Base-by-base conservation (phyloP, 768 basidiomycete species). In the Podaxis sp. region DNA sequence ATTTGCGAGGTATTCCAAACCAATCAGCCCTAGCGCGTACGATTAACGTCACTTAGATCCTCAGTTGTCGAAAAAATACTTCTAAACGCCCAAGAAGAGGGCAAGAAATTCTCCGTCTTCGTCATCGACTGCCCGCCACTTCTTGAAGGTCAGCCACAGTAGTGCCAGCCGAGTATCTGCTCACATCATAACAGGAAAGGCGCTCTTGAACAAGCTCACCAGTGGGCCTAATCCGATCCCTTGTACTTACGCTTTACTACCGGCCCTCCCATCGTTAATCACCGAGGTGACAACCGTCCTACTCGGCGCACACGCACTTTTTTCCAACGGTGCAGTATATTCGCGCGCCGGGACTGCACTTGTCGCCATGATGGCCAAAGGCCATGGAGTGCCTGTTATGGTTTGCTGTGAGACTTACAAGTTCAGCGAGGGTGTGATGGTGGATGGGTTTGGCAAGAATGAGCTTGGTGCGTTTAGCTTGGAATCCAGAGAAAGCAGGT, bases 391-490 rank as follows among this genome's bases (percentile, higher is more conserved):
- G 0, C 96, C 97, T 4, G 95, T 99, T 6, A 86, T 99, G 39
- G 95, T 97, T 26, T 98, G 95, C 66, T 97, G 96, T 69, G 97
- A 99, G 76, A 99, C 97, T 3, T 99, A 99, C 79, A 99, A 99
- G 74, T 99, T 96, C 70, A 92, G 92, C 17, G 96, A 99, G 68
- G 87, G 87, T 38, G 89, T 99, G 30, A 89, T 92, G 74, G 80
- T 99, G 59, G 97, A 99, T 73, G 91, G 91, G 19, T 95, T 99
- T 68, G 94, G 92, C 49, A 95, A 93, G 75, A 99, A 99, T 70
- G 97, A 99, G 75, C 79, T 98, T 44, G 97, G 96, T 93, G 67
- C 72, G 84, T 52, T 40, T 15, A 28, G 26, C 40, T 4, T 2
- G 53, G 26, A 51, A 24, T 28, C 44, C 51, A 19, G 26, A 8